Base-by-base conservation (phyloP, 768 basidiomycete genomes). In the Holtermannia corniformis region DNA sequence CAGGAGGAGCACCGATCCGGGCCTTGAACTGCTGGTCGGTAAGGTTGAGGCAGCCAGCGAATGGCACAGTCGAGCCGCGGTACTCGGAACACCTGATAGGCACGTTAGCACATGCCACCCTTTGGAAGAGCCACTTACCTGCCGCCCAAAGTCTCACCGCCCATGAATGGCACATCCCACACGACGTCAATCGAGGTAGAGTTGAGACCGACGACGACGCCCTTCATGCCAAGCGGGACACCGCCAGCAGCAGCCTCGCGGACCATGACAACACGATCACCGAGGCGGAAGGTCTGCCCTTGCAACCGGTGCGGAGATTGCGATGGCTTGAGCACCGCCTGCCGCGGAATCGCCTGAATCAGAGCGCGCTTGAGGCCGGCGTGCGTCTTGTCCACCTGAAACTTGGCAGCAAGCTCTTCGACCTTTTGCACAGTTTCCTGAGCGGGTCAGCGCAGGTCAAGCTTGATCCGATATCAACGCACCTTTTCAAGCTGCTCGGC, bases 81-180 rank as follows among this genome's bases (percentile, higher is more conserved):
- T 95, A 96, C 55, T 83, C 80, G 0, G 90, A 90, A 72, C 92
- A 95, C 57, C 89, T 89, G 58, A 23, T 10, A 11, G 37, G 1
- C 44, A 23, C 54, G 51, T 51, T 25, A 21, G 32, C 12, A 13
- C 5, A 24, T 11, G 11, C 4, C 23, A 14, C 4, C 21, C 7
- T 13, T 14, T 5, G 5, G 14, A 24, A 20, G 14, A 10, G 2
- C 13, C 37, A 53, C 75, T 54, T 62, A 89, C 86, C 91, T 78
- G 63, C 87, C 87, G 3, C 83, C 82, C 11, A 97, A 75, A 0
- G 87, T 95, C 2, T 80, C 78, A 5, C 95, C 95, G 20, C 89
- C 83, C 81, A 99, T 87, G 74, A 99, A 97, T 1, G 89, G 79
- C 21, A 85, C 83, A 70, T 99, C 95, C 87, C 95, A 97, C 0